Conservation (phyloP, 208 protist species). For the Crithidia fasciculata region DNA sequence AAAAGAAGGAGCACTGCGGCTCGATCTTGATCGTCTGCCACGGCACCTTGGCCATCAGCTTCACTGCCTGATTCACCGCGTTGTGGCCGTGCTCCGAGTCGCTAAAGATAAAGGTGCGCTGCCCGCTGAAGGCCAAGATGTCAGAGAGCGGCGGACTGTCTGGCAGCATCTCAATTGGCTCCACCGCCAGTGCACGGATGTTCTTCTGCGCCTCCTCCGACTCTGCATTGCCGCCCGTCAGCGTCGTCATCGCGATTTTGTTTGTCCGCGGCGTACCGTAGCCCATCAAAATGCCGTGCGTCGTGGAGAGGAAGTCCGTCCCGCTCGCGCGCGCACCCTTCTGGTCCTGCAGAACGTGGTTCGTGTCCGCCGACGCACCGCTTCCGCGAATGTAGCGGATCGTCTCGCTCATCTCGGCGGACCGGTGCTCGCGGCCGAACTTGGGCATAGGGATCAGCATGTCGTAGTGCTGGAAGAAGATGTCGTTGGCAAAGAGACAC, state of each 20-base stretch:
- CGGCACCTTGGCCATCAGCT: slow-evolving; percentile 57
- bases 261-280: slow-evolving; percentile 78
- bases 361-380: slow-evolving; percentile 72
- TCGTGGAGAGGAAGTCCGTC: slow-evolving; percentile 79
- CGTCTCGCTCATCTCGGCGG: slow-evolving; percentile 83
- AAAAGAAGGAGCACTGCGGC: slow-evolving; percentile 75
- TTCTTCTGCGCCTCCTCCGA: slow-evolving; percentile 46
- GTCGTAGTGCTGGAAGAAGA: slow-evolving; percentile 84
- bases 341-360: slow-evolving; percentile 80
- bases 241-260: slow-evolving; percentile 62
- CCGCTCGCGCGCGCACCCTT: slow-evolving; percentile 70
- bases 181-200: slow-evolving; percentile 55
- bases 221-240: slow-evolving; percentile 44
- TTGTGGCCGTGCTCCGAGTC: slow-evolving; percentile 61
- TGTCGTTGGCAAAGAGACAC: slow-evolving; percentile 73
- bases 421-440: slow-evolving; percentile 78
- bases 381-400: slow-evolving; percentile 87
- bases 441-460: slow-evolving; percentile 89
- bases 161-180: slow-evolving; percentile 73
- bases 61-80: slow-evolving; percentile 53
- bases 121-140: slow-evolving; percentile 73
- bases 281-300: slow-evolving; percentile 79
- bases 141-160: slow-evolving; percentile 83
- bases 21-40: slow-evolving; percentile 82
- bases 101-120: slow-evolving; percentile 70